These are phyloP conservation scores for Ceratocystis albifundus DNA, from an alignment of 2,329 filamentous ascomycete genomes.

Conservation along the genomic window DNA sequence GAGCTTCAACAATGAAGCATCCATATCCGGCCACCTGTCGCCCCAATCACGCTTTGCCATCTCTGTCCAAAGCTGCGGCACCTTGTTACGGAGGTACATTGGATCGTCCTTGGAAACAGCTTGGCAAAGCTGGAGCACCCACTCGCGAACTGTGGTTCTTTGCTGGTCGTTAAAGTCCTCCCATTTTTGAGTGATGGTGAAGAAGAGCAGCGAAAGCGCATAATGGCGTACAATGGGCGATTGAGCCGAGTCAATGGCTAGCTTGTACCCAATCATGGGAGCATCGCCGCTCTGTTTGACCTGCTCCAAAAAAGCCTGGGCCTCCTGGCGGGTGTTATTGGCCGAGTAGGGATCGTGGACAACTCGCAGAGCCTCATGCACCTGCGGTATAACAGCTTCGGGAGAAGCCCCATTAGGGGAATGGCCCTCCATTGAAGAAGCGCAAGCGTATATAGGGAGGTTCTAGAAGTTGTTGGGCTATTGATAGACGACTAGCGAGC, in stretches of 20 bases:
- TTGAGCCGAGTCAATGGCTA: constrained; percentile 65
- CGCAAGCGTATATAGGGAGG: neutral
- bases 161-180: constrained; percentile 59
- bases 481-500: neutral
- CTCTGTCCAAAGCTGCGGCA: constrained; percentile 88
- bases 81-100: constrained; percentile 79
- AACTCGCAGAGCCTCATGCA: constrained; percentile 74
- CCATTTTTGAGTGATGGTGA: constrained; percentile 79
- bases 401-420: constrained; percentile 31
- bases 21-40: constrained; percentile 92
- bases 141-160: constrained; percentile 55
- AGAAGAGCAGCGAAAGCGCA: constrained; percentile 81
- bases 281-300: constrained; percentile 71
- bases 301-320: constrained; percentile 73
- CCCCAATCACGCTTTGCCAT: constrained; percentile 87
- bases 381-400: constrained; percentile 47
- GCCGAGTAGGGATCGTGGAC: constrained; percentile 73
- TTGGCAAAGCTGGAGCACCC: constrained; percentile 69
- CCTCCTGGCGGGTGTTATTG: constrained; percentile 71
- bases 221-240: constrained; percentile 82
- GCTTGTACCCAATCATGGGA: constrained; percentile 69
- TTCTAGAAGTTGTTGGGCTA: neutral
- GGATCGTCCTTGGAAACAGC: constrained; percentile 61
- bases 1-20: constrained; percentile 64
- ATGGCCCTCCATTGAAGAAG: constrained; percentile 23